Base-by-base conservation (phyloP, 768 basidiomycete species). In the Boletellus ananas region DNA sequence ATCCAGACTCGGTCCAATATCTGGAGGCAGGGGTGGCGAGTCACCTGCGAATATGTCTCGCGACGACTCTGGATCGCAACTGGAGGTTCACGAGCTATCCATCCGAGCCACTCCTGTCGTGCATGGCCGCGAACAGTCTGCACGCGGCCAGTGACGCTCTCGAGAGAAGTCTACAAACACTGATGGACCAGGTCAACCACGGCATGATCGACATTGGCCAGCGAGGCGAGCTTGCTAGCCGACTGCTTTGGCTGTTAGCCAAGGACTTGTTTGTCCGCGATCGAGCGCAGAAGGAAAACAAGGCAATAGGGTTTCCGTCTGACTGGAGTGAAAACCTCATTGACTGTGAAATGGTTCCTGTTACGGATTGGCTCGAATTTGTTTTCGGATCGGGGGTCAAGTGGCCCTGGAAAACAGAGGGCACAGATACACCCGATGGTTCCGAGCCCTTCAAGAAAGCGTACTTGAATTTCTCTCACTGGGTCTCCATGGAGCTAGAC, bases 41-140 rank as follows among this genome's bases (percentile, higher is more conserved):
- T 14, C 38, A 54, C 41, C 37, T 57, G 1, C 49, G 45, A 17
- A 34, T 51, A 6, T 50, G 46, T 36, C 37, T 35, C 16, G 14
- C 23, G 33, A 47, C 27, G 1, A 50, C 52, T 2, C 17, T 35
- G 17, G 38, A 50, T 39, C 27, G 49, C 12, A 8, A 18, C 7
- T 54, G 52, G 40, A 13, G 23, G n/a, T 54, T 21, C 13, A 56
- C 55, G n/a, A 39, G 40, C 37, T 54, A 54, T 46, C 52, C 55
- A 6, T 57, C 52, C 4, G 55, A 57, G 14, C 45, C 55, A 2
- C 7, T 55, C 3, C n/a, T 57, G 4, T 57, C 52, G 25, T 50
- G 49, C 17, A 41, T 36, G 25, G 52, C 53, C 1, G 52, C 53
- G 13, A 11, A 16, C 9, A 9, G 29, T 3, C 33, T 50, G 4